Conservation (phyloP, 108 stramenopile genomes). For the Skeletonema grethae region DNA sequence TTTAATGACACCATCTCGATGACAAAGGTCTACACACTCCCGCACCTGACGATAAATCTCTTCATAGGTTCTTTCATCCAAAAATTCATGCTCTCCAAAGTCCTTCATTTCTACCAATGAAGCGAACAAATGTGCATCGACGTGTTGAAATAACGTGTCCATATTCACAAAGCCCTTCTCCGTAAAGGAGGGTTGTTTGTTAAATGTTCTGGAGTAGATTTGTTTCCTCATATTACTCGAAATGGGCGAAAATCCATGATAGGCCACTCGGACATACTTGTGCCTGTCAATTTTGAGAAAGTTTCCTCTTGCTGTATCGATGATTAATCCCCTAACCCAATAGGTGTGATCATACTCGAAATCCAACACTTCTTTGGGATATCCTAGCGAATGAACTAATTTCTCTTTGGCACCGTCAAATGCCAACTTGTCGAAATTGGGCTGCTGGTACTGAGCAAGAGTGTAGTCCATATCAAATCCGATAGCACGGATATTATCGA, state of each 20-base stretch:
- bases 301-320: conserved; percentile 94
- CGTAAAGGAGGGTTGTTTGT: conserved; percentile 85
- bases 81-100: conserved; percentile 69
- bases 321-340: conserved; percentile 90
- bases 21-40: conserved; percentile 93
- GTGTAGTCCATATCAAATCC: conserved; percentile 99
- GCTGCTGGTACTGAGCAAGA: conserved; percentile 90
- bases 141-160: conserved; percentile 94
- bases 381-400: conserved; percentile 84
- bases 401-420: conserved; percentile 95
- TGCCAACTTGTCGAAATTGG: conserved; percentile 91
- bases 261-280: conserved; percentile 93
- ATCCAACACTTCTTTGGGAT: conserved; percentile 81
- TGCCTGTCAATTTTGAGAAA: conserved; percentile 95
- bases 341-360: conserved; percentile 85
- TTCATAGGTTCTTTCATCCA: conserved; percentile 89
- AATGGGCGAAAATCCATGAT: conserved; percentile 86
- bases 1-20: conserved; percentile 97
- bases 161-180: conserved; percentile 90
- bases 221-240: conserved; percentile 70
- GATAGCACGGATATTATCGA: conserved; percentile 79
- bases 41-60: conserved; percentile 88
- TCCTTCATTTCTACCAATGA: conserved; percentile 88
- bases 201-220: conserved; percentile 78
- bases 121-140: conserved; percentile 86